Evolutionary conservation across 1,139 yeast genomes (phyloP), one percentile per base, ranked within the genome.

Genomic region (Schwanniomyces etchellsii): DNA sequence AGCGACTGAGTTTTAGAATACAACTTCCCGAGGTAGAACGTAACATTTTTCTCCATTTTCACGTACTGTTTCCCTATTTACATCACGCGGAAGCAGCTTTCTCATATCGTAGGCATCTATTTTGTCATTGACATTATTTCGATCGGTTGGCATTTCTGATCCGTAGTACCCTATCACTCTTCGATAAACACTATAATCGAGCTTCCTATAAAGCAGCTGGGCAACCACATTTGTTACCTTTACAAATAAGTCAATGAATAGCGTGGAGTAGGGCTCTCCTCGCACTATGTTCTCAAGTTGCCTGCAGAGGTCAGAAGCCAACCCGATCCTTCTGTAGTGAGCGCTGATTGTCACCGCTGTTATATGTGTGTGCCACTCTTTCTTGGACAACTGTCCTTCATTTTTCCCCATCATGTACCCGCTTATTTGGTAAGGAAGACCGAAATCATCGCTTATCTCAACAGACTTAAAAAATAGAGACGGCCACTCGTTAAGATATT

Each of bases 321-420:
- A 62, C 2, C 95, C 95, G 14, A 91, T 68, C 36, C 98, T 64
- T 36, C 99, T 64, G 48, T 82, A 89, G 32, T 77, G 79, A 16
- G 84, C 80, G 38, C 82, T 82, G 1, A 93, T 82, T 0, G 98
- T 88, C 3, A 93, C 96, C 0, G 98, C 98, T 0, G 97, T 88
- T 35, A 93, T 88, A 55, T 93, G 99, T 1, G 95, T 77, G 50
- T 93, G 99, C 95, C 96, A 91, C 42, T 88, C 94, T 33, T 70
- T 74, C 12, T 70, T 75, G 14, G 64, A 60, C 24, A 65, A 39
- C 33, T 58, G 47, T 1, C 98, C 98, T 55, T 93, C 98, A 3
- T 95, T 81, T 55, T 93, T 93, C n/a, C 94, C 98, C 76, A 93
- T 79, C 94, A 93, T 80, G 47, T 82, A 82, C 0, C 91, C 93